Evolutionary conservation across 2,329 filamentous ascomycete genomes (phyloP), one percentile per base, ranked within the genome.

Genomic region (Paraphoma sp.): DNA sequence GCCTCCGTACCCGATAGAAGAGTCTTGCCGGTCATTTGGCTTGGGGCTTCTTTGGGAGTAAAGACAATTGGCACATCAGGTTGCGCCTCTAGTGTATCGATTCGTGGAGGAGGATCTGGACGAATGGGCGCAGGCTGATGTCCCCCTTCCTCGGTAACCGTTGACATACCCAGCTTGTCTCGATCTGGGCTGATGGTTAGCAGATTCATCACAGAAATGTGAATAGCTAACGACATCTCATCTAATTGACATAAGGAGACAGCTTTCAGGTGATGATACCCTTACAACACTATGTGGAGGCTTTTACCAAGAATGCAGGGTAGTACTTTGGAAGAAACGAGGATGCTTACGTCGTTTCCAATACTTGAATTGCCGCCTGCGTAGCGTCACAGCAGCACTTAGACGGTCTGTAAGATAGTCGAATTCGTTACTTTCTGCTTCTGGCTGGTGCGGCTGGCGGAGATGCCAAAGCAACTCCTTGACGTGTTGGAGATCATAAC

Each of bases 321-420:
- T 23, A 5, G 23, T 2, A 23, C 23, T 23, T 23, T 2, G 23
- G 23, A 23, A 23, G 23, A 23, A 23, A 23, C 23, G 2, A 5
- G 23, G 23, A 23, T 23, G 23, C 23, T 23, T 23, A 23, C 23
- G 70, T 53, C 73, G 60, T 47, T 67, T 69, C 75, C 75, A 77
- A 18, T 77, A 76, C 53, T 73, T 75, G 57, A 77, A 76, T 36
- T 76, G 73, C 7, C 74, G 67, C 41, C 75, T 65, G 23, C 75
- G 70, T 23, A 73, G 64, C 0, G 75, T 77, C 16, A 77, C 67
- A 1, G 68, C 64, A 23, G 60, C 66, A 48, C 68, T 68, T 12
- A 77, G 49, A 10, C 74, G 69, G 7, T 54, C 49, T 11, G 65
- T 53, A 14, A 77, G 55, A 30, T 58, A 65, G 7, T 69, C 67